Percentiles rank a stretch among this genome's conserved stretches.
These are phyloP conservation scores for Prunus mira DNA, from an alignment of 306 rosid genomes.

Conservation along the genomic window DNA sequence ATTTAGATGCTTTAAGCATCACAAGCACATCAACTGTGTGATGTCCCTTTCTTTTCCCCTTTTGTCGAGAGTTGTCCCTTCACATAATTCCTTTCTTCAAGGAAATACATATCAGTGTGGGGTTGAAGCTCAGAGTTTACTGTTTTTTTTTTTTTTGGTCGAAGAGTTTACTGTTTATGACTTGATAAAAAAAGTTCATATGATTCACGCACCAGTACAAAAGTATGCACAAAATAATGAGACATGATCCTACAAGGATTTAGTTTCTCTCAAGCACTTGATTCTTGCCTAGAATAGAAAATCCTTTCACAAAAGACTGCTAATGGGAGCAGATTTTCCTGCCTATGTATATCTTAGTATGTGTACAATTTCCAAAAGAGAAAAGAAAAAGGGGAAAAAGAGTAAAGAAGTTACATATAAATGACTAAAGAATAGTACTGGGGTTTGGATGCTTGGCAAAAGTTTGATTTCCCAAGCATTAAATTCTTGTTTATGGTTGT, in stretches of 20 bases:
- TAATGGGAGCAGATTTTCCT: not conserved
- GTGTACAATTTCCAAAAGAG: not conserved
- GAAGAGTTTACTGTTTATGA: not conserved
- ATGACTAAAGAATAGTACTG: not conserved
- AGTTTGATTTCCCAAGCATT: not conserved
- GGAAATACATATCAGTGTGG: not conserved
- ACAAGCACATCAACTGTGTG: not conserved
- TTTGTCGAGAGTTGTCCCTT: not conserved
- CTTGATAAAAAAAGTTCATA: not conserved
- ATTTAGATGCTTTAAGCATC: too few relatives aligned
- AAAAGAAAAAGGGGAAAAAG: constrained; percentile 6
- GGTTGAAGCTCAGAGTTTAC: not conserved
- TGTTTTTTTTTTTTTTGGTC: too few relatives aligned
- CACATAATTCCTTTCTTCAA: not conserved
- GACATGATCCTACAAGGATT: too few relatives aligned
- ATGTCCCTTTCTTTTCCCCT: constrained; percentile 1
- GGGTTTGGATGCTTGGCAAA: constrained; percentile 6
- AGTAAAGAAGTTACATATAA: not conserved
- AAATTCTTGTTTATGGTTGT: not conserved
- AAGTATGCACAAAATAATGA: not conserved
- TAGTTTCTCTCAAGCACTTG: too few relatives aligned
- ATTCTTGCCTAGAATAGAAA: too few relatives aligned
- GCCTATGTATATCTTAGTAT: too few relatives aligned
- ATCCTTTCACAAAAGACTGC: not conserved
- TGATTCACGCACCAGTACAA: not conserved